Conservation (phyloP, 106 monocot species). For the Platanthera guangdongensis region DNA sequence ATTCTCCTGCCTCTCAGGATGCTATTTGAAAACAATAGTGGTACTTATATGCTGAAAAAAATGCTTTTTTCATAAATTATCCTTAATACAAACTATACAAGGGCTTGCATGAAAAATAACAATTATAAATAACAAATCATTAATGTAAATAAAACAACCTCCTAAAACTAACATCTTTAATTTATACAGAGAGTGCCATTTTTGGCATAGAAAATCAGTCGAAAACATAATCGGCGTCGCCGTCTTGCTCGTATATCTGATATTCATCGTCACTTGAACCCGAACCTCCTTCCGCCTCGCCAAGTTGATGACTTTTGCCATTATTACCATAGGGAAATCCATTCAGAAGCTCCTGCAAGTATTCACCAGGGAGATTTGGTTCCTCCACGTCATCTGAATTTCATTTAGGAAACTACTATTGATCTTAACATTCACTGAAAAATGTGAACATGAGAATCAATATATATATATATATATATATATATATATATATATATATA, state of each 20-base stretch:
- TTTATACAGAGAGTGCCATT: neutral
- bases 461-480: neutral
- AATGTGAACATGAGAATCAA: neutral
- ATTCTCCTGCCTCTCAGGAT: too few species aligned
- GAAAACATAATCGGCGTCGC: neutral
- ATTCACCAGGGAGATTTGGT: neutral
- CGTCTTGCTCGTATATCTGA: constrained; percentile 8
- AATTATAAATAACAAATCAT: neutral
- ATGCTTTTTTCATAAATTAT: too few species aligned
- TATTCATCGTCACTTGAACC: constrained; percentile 1
- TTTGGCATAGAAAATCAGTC: neutral
- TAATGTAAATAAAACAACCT: neutral
- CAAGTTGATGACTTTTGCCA: neutral
- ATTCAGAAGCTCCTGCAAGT: constrained; percentile 5
- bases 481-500: too few species aligned
- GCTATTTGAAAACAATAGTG: too few species aligned
- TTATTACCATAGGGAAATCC: neutral
- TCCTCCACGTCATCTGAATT: constrained; percentile 1
- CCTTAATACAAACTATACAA: too few species aligned
- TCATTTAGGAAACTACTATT: neutral
- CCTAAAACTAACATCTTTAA: neutral
- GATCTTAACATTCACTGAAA: neutral
- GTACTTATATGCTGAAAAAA: too few species aligned
- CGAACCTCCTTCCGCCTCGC: neutral
- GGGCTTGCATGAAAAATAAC: too few species aligned